Base-by-base conservation (phyloP, 148 eudicot species). In the Persicaria maculosa region DNA sequence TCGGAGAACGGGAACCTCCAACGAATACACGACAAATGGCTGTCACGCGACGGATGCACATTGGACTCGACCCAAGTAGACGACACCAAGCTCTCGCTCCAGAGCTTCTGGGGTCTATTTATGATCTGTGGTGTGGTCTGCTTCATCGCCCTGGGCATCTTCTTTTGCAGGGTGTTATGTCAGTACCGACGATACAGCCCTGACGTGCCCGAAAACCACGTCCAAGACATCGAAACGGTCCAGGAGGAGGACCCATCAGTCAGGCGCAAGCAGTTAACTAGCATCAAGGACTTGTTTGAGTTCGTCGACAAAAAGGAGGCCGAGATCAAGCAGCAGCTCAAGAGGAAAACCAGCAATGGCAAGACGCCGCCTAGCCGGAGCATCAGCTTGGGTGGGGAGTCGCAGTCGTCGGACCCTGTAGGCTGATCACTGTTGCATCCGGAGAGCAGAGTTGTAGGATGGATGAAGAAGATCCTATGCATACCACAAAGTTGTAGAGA, bases 1-100 rank as follows among this genome's bases (percentile, higher is more conserved):
- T 81, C 84, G 9, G 84, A 84, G 79, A 74, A 77, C 31, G 79
- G 84, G 9, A 75, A 68, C 46, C 74, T 84, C 9, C 83, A 79
- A 44, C 74, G 82, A 20, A 81, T 84, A 50, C 82, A 81, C 12
- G 77, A 77, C 40, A 31, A 53, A 25, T 81, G 84, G 84, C 77
- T 81, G 74, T 5, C 40, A 6, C 50, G 43, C 6, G 17, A 2
- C 0, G 54, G 36, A 19, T 48, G 73, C 43, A 45, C 53, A 11
- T 46, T 36, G 22, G 50, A 46, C 19, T 7, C 53, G 4, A 71
- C 15, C 9, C 73, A 25, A 71, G 73, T 46, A 0, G 73, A 71
- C 31, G 73, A 71, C 15, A 71, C 22, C 12, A 52, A 71, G 73
- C 73, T 71, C 50, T 71, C 73, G 3, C 53, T 71, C 16, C 50